Conservation (phyloP, 352 stramenopile genomes). For the Globisporangium yorkense region DNA sequence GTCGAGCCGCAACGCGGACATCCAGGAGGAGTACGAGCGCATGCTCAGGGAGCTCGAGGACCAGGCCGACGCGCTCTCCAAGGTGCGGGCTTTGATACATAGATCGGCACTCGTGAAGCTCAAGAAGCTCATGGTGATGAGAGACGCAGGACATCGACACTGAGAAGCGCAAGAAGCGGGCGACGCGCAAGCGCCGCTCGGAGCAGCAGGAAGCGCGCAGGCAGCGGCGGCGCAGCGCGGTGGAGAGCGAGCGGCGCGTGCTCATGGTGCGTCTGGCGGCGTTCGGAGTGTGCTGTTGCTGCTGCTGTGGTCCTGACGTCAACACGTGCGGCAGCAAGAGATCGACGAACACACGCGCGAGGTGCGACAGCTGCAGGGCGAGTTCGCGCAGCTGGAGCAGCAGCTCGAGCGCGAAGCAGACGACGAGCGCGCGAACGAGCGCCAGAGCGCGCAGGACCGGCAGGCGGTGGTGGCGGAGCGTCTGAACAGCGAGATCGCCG, state of each 20-base stretch:
- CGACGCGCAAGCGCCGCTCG: constrained; percentile 8
- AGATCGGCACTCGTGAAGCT: neutral
- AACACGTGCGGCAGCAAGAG: constrained; percentile 13
- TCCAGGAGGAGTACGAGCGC: constrained; percentile 69
- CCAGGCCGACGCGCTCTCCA: constrained; percentile 35
- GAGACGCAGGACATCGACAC: constrained; percentile 37
- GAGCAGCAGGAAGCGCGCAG: constrained; percentile 16
- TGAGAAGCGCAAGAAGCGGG: constrained; percentile 12
- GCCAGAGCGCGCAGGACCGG: constrained; percentile 27
- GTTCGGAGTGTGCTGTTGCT: neutral
- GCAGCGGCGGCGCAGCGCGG: constrained; percentile 3
- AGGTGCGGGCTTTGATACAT: constrained; percentile 1
- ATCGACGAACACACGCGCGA: constrained; percentile 39
- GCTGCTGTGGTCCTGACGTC: neutral
- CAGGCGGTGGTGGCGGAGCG: constrained; percentile 29
- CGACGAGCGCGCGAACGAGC: constrained; percentile 12
- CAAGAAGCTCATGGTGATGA: neutral
- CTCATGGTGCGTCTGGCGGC: constrained; percentile 3
- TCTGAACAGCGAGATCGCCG: constrained; percentile 36
- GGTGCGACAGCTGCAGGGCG: constrained; percentile 45
- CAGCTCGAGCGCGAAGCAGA: constrained; percentile 28
- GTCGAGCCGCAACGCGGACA: constrained; percentile 62
- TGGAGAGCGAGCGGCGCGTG: constrained; percentile 7
- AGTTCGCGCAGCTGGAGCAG: constrained; percentile 33
- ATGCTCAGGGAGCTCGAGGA: constrained; percentile 74